A percentile compares a stretch with the other conserved stretches of the same genome.
Conservation (phyloP, 2,329 filamentous ascomycete species). For the Cercospora zeae-maydis region DNA sequence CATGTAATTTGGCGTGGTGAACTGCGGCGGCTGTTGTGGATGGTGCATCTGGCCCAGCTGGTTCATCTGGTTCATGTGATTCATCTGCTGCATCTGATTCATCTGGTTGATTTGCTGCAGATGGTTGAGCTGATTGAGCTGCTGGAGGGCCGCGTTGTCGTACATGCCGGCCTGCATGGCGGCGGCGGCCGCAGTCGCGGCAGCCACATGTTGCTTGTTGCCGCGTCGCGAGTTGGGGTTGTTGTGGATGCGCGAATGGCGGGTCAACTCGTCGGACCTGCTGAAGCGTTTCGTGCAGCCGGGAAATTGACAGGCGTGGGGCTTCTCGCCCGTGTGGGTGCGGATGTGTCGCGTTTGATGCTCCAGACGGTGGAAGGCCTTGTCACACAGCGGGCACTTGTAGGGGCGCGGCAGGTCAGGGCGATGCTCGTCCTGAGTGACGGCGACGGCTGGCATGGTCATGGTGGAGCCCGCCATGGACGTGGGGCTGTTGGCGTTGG, state of each 20-base stretch:
- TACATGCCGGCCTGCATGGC: conserved; percentile 52
- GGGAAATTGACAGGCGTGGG: conserved; percentile 90
- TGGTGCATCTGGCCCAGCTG: conserved; percentile 19
- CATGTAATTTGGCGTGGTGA: conserved; percentile 9
- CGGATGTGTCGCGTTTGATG: conserved; percentile 91
- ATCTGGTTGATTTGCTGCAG: conserved; percentile 72
- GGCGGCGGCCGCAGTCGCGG: conserved; percentile 55
- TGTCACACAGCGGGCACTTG: conserved; percentile 97
- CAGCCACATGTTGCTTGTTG: conserved; percentile 71
- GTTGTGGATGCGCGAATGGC: conserved; percentile 97
- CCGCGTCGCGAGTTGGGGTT: conserved; percentile 94
- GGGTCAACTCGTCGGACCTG: conserved; percentile 90
- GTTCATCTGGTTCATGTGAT: conserved; percentile 29
- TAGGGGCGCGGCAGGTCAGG: conserved; percentile 92
- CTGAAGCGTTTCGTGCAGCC: conserved; percentile 97
- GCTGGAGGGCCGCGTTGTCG: conserved; percentile 43
- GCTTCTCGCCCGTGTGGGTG: conserved; percentile 97
- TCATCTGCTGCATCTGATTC: conserved; percentile 49
- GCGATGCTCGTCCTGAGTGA: conserved; percentile 61
- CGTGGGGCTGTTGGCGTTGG: conserved; percentile 5
- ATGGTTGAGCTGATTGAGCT: conserved; percentile 67
- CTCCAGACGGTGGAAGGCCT: conserved; percentile 96
- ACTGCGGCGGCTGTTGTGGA: conserved; percentile 11
- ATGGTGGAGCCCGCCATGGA: conserved; percentile 45
- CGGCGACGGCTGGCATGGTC: conserved; percentile 46